A percentile compares a stretch with the other conserved stretches of the same genome.
phyloP scores from a whole-genome alignment of 2,329 filamentous ascomycete species.

The Alternaria panax region DNA sequence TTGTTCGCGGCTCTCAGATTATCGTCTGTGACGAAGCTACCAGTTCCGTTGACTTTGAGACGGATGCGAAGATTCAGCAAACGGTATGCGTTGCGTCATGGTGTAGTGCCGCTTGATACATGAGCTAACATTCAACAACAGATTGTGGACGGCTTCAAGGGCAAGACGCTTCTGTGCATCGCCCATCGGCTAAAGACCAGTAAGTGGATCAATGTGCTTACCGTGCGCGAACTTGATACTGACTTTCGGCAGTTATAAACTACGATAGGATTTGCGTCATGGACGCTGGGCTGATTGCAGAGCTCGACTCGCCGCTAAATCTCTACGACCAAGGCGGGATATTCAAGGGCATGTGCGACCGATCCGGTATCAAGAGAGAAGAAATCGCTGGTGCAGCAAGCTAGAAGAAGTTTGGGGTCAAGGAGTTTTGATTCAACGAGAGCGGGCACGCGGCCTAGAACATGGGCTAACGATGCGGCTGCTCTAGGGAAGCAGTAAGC shows the following conservation, averaged over 20 bases:
- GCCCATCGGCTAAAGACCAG: conserved; percentile 84
- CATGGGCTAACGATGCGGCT: conserved; percentile 24
- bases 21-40: conserved; percentile 98
- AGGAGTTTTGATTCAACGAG: conserved; percentile 7
- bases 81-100: conserved; percentile 70
- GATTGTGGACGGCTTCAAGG: conserved; percentile 83
- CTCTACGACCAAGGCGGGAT: conserved; percentile 80
- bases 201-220: conserved; percentile 1
- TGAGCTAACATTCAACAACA: conserved; percentile 70
- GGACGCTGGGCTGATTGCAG: conserved; percentile 86
- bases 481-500: conserved; percentile 6
- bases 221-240: neutral
- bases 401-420: conserved; percentile 5
- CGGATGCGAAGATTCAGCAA: conserved; percentile 91
- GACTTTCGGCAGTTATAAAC: conserved; percentile 68
- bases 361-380: conserved; percentile 73
- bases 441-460: conserved; percentile 21
- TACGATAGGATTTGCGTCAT: conserved; percentile 98
- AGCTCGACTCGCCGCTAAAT: conserved; percentile 78
- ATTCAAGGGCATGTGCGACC: conserved; percentile 88
- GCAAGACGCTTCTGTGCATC: conserved; percentile 89
- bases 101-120: neutral
- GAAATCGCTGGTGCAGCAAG: conserved; percentile 52
- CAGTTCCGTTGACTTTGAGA: conserved; percentile 70
- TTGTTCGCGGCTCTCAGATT: conserved; percentile 87